phyloP scores from a whole-genome alignment of 2,329 filamentous ascomycete species.

The Mycosphaerelloides madeirae region DNA sequence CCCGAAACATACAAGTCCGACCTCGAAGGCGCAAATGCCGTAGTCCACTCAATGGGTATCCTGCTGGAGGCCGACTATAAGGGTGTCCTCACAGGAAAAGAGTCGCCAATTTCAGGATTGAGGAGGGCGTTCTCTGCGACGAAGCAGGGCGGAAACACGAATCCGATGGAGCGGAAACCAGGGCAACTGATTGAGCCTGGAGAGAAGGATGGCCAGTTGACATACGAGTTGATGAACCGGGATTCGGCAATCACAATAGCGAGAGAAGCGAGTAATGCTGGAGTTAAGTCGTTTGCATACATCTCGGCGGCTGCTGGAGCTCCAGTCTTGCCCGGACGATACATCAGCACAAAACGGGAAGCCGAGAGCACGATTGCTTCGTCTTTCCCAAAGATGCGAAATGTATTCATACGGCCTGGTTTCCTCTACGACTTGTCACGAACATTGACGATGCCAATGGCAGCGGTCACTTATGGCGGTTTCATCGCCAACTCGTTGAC shows the following conservation, averaged over 20 bases:
- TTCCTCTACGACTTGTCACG: constrained; percentile 87
- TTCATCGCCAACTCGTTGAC: constrained; percentile 72
- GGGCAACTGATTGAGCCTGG: constrained; percentile 58
- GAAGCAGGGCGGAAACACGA: constrained; percentile 54
- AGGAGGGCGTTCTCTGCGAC: constrained; percentile 69
- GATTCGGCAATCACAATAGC: constrained; percentile 82
- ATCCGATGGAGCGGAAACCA: constrained; percentile 63
- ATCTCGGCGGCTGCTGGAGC: constrained; percentile 84
- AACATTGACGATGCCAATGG: constrained; percentile 77
- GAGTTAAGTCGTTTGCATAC: constrained; percentile 71
- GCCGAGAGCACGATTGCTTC: constrained; percentile 73
- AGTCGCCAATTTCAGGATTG: constrained; percentile 74
- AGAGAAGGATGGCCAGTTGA: constrained; percentile 70
- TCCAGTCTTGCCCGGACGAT: constrained; percentile 75
- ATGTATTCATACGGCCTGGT: constrained; percentile 75
- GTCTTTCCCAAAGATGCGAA: constrained; percentile 69
- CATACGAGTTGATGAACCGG: constrained; percentile 96
- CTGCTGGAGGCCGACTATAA: constrained; percentile 98
- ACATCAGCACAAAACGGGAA: constrained; percentile 87
- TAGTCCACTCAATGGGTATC: constrained; percentile 94
- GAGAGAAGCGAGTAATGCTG: constrained; percentile 62
- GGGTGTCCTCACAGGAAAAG: constrained; percentile 74
- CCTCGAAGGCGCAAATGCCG: constrained; percentile 71
- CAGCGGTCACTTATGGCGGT: constrained; percentile 68
- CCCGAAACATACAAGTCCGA: constrained; percentile 74